These are phyloP conservation scores for Aureobasidium melanogenum DNA, from an alignment of 2,329 filamentous ascomycete species.

Conservation along the genomic window DNA sequence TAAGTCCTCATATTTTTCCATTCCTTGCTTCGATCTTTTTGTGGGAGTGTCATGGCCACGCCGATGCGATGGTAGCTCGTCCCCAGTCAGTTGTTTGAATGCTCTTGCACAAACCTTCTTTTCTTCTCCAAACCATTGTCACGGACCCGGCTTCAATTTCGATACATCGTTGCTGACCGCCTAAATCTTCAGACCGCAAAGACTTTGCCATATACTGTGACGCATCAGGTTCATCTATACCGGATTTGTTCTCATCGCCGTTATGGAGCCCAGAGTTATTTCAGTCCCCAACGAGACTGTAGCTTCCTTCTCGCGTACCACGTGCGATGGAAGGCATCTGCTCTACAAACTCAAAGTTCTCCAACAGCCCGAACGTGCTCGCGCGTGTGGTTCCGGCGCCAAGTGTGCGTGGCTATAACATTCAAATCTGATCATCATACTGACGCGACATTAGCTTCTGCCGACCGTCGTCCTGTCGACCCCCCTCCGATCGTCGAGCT, in stretches of 20 bases:
- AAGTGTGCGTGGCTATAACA: conserved; percentile 59
- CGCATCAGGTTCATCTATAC: background rate
- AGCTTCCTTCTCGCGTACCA: conserved; percentile 48
- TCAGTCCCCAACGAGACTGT: conserved; percentile 49
- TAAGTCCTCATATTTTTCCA: background rate
- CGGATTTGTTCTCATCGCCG: background rate
- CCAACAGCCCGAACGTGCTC: conserved; percentile 87
- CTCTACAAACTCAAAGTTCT: conserved; percentile 79
- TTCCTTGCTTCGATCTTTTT: conserved; percentile 2
- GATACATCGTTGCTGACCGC: background rate
- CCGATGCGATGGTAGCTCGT: conserved; percentile 7
- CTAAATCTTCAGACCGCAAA: background rate
- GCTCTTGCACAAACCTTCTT: conserved; percentile 2
- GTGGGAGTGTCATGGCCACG: background rate
- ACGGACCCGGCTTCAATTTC: background rate
- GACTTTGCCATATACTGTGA: background rate
- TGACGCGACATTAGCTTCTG: conserved; percentile 50
- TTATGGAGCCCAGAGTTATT: conserved; percentile 32
- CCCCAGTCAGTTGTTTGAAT: background rate
- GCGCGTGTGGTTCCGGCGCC: conserved; percentile 89
- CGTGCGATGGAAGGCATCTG: conserved; percentile 65
- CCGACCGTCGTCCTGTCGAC: conserved; percentile 86
- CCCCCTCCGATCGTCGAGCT: conserved; percentile 91
- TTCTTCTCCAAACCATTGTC: conserved; percentile 3
- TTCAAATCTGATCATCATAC: conserved; percentile 7